A percentile compares a stretch with the other conserved stretches of the same genome.
These are phyloP conservation scores for Nectriaceae sp. DNA, from an alignment of 2,329 filamentous ascomycete genomes.

Conservation along the genomic window DNA sequence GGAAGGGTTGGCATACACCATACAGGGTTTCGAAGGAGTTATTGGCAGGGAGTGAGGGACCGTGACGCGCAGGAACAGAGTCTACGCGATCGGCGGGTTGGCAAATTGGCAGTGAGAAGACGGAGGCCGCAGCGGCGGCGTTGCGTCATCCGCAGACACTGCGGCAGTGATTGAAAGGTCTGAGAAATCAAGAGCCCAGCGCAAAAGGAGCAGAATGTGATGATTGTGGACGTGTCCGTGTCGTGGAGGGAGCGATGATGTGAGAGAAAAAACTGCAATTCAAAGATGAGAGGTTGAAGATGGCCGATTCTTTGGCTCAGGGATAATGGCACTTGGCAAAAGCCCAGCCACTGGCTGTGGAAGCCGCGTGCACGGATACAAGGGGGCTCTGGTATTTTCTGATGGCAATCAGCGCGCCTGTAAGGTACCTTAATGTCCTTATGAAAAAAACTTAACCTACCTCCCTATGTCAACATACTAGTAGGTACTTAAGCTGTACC, in stretches of 20 bases:
- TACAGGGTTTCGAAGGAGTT: slow-evolving; percentile 9
- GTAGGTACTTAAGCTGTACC: no score
- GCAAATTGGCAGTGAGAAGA: slow-evolving; percentile 22
- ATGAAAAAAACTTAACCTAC: slow-evolving; percentile 5
- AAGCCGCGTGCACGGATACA: slow-evolving; percentile 6
- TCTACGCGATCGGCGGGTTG: slow-evolving; percentile 43
- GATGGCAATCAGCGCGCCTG: slow-evolving; percentile 5
- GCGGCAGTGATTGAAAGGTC: slow-evolving; percentile 22
- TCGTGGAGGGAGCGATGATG: slow-evolving; percentile 17
- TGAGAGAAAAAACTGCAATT: slow-evolving; percentile 21
- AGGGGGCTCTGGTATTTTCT: slow-evolving; percentile 5
- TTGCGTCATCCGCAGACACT: slow-evolving; percentile 28
- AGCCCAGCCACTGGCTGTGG: slow-evolving; percentile 20
- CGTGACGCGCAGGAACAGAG: slow-evolving; percentile 28
- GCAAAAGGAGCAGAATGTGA: slow-evolving; percentile 14
- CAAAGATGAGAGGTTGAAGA: slow-evolving; percentile 29
- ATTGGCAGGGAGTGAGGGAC: slow-evolving; percentile 11
- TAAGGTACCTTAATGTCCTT: no score
- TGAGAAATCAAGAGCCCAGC: slow-evolving; percentile 9
- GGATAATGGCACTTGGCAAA: slow-evolving; percentile 7
- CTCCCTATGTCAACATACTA: no score
- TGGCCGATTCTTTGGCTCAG: background rate
- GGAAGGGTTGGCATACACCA: slow-evolving; percentile 15
- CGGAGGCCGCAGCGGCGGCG: slow-evolving; percentile 10
- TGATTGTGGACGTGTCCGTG: slow-evolving; percentile 19